phyloP scores from a whole-genome alignment of 73 alveolate species.

The Blepharisma japonicum region DNA sequence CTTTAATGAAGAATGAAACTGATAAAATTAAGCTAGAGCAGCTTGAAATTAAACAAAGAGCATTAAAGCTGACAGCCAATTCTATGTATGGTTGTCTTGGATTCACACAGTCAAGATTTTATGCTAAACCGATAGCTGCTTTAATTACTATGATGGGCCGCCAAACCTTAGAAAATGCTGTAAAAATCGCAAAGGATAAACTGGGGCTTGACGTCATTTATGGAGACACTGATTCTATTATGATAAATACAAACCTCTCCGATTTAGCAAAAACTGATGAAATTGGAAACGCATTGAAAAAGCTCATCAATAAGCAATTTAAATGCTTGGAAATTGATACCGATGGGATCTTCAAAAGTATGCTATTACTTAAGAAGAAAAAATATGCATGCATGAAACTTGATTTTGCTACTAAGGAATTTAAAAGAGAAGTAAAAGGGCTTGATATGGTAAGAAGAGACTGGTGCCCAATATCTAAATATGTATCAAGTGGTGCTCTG shows the following conservation, averaged over 20 bases:
- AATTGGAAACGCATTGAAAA: constrained; percentile 78
- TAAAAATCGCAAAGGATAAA: constrained; percentile 68
- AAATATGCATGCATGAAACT: constrained; percentile 98
- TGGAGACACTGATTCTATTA: constrained; percentile 99
- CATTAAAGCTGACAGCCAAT: constrained; percentile 99
- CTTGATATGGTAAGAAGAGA: constrained; percentile 99
- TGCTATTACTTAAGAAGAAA: constrained; percentile 95
- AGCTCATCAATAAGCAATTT: constrained; percentile 86
- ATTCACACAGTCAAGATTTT: constrained; percentile 92
- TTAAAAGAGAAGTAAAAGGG: constrained; percentile 75
- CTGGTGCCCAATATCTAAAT: constrained; percentile 92
- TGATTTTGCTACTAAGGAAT: constrained; percentile 52
- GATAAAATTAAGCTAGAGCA: constrained; percentile 71
- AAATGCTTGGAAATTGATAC: constrained; percentile 94
- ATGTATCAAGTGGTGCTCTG: constrained; percentile 68
- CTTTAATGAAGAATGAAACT: constrained; percentile 47
- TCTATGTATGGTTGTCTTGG: constrained; percentile 99
- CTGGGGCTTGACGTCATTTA: constrained; percentile 78
- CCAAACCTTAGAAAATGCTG: constrained; percentile 70
- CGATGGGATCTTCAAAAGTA: constrained; percentile 94
- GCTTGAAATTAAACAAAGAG: constrained; percentile 86
- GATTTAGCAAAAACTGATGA: constrained; percentile 78
- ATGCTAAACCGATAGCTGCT: constrained; percentile 97
- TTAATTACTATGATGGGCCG: constrained; percentile 97
- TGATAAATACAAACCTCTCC: constrained; percentile 81